phyloP scores from a whole-genome alignment of 805 yeast genomes.

The Pichia scutulata region DNA sequence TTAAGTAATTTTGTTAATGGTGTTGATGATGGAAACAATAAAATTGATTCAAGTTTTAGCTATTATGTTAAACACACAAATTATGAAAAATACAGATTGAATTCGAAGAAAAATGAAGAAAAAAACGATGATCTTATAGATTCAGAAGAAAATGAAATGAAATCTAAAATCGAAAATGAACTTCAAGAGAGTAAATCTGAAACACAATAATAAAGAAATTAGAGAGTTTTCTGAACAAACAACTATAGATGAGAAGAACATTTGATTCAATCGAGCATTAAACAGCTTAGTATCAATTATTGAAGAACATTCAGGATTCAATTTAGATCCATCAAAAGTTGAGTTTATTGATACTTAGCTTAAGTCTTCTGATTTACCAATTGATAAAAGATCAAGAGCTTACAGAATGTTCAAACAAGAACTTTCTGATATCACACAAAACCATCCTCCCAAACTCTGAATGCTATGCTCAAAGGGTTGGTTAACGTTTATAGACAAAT shows the following conservation, averaged over 20 bases:
- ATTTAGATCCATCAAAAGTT: neutral
- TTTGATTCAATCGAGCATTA: neutral
- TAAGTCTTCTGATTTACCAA: neutral
- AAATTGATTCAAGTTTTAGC: constrained; percentile 26
- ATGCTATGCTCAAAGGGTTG: neutral
- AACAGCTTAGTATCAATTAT: neutral
- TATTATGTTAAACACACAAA: constrained; percentile 38
- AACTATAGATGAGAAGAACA: neutral
- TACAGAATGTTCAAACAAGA: neutral
- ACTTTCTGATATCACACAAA: neutral
- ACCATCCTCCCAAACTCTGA: neutral
- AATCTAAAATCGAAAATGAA: constrained; percentile 14
- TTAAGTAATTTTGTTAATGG: constrained; percentile 24
- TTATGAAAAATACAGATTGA: constrained; percentile 34
- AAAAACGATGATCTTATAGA: constrained; percentile 31
- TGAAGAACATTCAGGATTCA: neutral
- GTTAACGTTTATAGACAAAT: neutral
- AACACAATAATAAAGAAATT: constrained; percentile 1
- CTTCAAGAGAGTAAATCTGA: constrained; percentile 9
- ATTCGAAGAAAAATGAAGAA: constrained; percentile 33
- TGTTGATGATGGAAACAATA: constrained; percentile 21
- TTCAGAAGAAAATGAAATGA: constrained; percentile 27
- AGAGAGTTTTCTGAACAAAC: neutral
- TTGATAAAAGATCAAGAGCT: neutral
- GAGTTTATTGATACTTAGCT: neutral